Base-by-base conservation (phyloP, 2,329 filamentous ascomycete species). In the Ustilaginoidea virens region DNA sequence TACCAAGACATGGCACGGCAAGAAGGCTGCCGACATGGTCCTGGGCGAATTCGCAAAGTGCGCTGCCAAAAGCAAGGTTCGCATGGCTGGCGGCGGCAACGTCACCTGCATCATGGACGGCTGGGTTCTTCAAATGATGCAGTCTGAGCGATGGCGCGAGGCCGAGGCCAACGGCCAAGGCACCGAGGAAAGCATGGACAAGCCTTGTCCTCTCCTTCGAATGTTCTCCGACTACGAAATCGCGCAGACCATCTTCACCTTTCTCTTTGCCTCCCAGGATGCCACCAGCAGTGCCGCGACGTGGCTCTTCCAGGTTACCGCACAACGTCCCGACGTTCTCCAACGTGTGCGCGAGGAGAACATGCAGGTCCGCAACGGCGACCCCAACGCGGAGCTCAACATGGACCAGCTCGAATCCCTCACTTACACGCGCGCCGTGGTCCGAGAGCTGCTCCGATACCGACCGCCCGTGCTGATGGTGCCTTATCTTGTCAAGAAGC, bases 391-490 rank as follows among this genome's bases (percentile, higher is more conserved):
- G 14, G 62, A 69, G 11, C 58, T 93, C 39, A 74, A 69, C 41
- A 74, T 96, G 63, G 85, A 93, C 33, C 67, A 90, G 55, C 71
- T 96, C 26, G 90, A 96, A 49, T 75, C 78, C 29, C 72, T 94
- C 66, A 70, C 72, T 10, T 94, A 92, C 55, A 96, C 90, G 24
- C 80, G 83, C 34, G 87, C 85, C 23, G 82, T 93, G 24, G 80
- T 96, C 40, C 83, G 80, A 44, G 85, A 93, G 61, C 77, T 83
- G 33, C 71, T 93, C 39, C 81, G 90, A 48, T 96, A 92, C 65
- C 80, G 87, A 32, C 90, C 90, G 39, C 90, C 90, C 32, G 90
- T 98, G 46, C 69, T 94, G 55, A 93, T 98, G 83, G 82, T 94
- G 28, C 90, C 90, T 19, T 96, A 96, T 56, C 54, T 86, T 36